Percentiles rank a stretch among this genome's conserved stretches.
phyloP scores from a whole-genome alignment of 176 grass and related monocot species.

The barley (Hordeum vulgare) region DNA sequence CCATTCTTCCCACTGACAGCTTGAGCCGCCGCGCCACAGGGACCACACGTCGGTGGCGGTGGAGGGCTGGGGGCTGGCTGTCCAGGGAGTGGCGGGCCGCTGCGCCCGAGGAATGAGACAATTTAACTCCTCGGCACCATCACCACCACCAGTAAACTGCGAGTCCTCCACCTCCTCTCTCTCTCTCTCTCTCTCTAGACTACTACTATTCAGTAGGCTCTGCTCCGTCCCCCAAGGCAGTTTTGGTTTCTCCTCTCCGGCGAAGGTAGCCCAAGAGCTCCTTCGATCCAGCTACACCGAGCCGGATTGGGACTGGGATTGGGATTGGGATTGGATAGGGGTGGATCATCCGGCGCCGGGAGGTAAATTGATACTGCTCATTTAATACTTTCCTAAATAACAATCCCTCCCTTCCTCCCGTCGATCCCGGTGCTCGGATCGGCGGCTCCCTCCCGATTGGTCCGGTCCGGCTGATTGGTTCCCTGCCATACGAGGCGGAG shows the following conservation, averaged over 20 bases:
- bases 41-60: not conserved
- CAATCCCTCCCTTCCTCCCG: conserved; percentile 6
- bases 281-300: not conserved
- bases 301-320: not conserved
- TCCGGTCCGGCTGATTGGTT: not conserved
- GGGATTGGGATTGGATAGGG: conserved; percentile 10
- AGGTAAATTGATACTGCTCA: conserved; percentile 34
- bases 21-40: rapidly evolving
- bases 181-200: not conserved
- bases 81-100: not conserved
- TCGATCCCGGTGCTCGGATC: conserved; percentile 25
- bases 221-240: conserved; percentile 17
- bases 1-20: rapidly evolving
- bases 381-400: conserved; percentile 35
- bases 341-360: not conserved
- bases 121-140: conserved; percentile 34
- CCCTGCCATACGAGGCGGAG: conserved; percentile 3
- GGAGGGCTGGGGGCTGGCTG: not conserved
- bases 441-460: not conserved
- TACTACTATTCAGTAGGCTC: not conserved
- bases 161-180: conserved; percentile 31
- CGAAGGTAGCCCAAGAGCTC: not conserved
- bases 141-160: conserved; percentile 41
- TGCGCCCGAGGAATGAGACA: conserved; percentile 46
- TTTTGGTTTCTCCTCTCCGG: conserved; percentile 1